phyloP scores from a whole-genome alignment of 2,329 filamentous ascomycete species.

The Talaromyces pinophilus region DNA sequence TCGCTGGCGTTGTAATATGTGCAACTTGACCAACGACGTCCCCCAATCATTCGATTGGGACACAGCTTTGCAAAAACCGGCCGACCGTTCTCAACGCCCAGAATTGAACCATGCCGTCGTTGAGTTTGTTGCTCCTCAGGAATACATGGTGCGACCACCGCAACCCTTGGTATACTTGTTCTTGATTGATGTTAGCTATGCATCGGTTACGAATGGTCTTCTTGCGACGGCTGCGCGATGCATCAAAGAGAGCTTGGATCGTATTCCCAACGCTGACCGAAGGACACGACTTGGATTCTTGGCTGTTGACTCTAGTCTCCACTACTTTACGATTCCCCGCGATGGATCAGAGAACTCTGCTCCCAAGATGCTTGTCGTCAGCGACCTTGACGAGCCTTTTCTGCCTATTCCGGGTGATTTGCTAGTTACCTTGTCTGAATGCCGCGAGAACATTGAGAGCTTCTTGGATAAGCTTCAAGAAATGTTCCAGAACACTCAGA shows the following conservation, averaged over 20 bases:
- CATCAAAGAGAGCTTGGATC: constrained; percentile 89
- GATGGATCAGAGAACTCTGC: constrained; percentile 83
- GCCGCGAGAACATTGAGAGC: constrained; percentile 83
- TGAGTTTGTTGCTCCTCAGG: constrained; percentile 95
- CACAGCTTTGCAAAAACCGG: constrained; percentile 81
- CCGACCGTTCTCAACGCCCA: constrained; percentile 87
- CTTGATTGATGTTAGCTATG: constrained; percentile 90
- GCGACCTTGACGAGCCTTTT: constrained; percentile 94
- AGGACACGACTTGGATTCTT: constrained; percentile 92
- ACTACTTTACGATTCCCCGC: constrained; percentile 93
- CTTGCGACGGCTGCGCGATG: constrained; percentile 89
- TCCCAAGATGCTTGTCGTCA: constrained; percentile 88
- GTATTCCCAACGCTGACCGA: constrained; percentile 97
- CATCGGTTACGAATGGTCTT: constrained; percentile 84
- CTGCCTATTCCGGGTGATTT: constrained; percentile 90
- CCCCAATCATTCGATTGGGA: constrained; percentile 99
- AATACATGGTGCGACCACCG: constrained; percentile 98
- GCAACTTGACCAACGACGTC: constrained; percentile 96
- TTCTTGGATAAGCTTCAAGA: constrained; percentile 88
- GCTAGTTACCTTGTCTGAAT: constrained; percentile 84
- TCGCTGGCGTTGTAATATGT: constrained; percentile 99
- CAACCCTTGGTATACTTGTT: constrained; percentile 95
- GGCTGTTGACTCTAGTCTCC: constrained; percentile 88
- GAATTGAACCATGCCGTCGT: constrained; percentile 97
- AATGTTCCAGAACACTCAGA: constrained; percentile 97